Evolutionary conservation across 768 basidiomycete genomes (phyloP), one percentile per base, ranked within the genome.

Genomic region (Tephrocybe sp.): DNA sequence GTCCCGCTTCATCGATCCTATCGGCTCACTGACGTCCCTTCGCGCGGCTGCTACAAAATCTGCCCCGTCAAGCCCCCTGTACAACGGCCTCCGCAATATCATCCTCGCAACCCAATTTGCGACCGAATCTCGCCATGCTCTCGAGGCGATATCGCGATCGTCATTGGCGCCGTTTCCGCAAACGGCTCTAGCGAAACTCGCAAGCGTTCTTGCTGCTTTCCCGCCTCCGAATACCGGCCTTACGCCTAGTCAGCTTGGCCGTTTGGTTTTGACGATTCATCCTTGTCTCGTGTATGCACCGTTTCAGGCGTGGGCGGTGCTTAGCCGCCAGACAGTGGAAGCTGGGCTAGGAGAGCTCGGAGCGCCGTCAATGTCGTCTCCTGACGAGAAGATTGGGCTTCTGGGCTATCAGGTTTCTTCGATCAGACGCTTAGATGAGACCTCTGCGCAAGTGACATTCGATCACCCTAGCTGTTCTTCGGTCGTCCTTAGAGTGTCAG

Each of bases 91-190:
- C 4, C 73, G 77, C 10, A 73, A 81, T 46, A 68, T 85, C 31
- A 81, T 87, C 11, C 65, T 85, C 13, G 73, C 83, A 0, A 82
- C 81, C 0, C 84, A 87, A 59, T 77, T 77, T 53, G 82, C 84
- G 0, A 82, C 74, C 60, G 84, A 87, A 62, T 70, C 79, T 0
- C 72, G 77, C 19, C 69, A 79, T 53, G 68, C 76, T 2, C 70
- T 87, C 5, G 80, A 83, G 46, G 66, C 72, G 1, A 67, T 82
- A 20, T 78, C 80, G 7, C 77, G 73, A 56, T 76, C 79, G 5
- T 67, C 76, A 0, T 67, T 85, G 5, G 78, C 79, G 0, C 75
- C 83, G 0, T 87, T 87, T 60, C 84, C 84, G 0, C 84, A 87
- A 62, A 85, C 83, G 0, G 76, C 83, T 0, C 63, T 84, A 4